Conservation (phyloP, 192 early-diverging fungal species). For the Coemansia sp. region DNA sequence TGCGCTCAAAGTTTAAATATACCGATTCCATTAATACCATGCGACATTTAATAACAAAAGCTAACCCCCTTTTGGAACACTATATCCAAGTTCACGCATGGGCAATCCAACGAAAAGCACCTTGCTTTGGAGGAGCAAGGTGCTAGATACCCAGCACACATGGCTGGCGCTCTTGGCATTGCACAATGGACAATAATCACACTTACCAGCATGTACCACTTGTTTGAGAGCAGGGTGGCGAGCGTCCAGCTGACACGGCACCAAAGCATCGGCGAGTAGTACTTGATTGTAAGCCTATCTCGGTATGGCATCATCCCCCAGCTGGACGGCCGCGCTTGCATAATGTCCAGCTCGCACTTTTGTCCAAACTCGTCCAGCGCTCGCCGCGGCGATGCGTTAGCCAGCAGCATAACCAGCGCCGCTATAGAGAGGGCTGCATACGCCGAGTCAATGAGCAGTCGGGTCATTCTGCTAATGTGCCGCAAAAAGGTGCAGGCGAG, state of each 20-base stretch:
- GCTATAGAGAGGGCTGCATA: conserved; percentile 38
- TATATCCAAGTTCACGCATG: conserved; percentile 5
- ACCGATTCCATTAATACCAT: neutral
- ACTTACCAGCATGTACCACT: conserved; percentile 51
- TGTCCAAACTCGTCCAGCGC: conserved; percentile 43
- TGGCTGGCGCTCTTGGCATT: neutral
- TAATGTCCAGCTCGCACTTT: conserved; percentile 46
- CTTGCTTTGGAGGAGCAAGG: neutral
- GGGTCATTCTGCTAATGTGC: conserved; percentile 12
- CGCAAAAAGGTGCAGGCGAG: too few relatives aligned
- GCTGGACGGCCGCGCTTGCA: conserved; percentile 10
- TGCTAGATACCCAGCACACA: neutral
- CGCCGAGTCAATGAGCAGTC: conserved; percentile 36
- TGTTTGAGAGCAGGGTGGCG: conserved; percentile 41
- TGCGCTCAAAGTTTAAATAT: neutral
- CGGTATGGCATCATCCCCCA: conserved; percentile 22
- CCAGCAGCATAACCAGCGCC: conserved; percentile 31
- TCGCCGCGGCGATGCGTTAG: conserved; percentile 22
- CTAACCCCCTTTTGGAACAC: neutral
- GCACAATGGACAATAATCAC: neutral
- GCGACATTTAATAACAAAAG: neutral
- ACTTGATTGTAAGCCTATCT: conserved; percentile 44
- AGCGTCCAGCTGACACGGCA: conserved; percentile 51
- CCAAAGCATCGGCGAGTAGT: conserved; percentile 44
- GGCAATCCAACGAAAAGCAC: neutral